Evolutionary conservation across 768 basidiomycete species (phyloP), one percentile per base, ranked within the genome.

Genomic region (Russula foetens): DNA sequence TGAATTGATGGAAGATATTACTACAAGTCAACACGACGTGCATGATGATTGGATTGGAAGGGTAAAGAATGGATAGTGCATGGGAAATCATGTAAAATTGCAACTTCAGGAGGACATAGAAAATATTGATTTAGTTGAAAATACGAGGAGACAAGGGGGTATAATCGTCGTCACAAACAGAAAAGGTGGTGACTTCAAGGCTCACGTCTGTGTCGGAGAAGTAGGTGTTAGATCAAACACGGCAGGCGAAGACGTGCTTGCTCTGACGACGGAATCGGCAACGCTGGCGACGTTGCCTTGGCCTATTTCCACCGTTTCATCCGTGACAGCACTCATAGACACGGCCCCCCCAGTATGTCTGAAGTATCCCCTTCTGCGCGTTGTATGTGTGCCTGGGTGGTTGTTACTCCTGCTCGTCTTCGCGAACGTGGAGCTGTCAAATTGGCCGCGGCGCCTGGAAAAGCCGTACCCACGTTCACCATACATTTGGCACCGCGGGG

Each of bases 221-320:
- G 31, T 35, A 15, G 56, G 49, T 11, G 45, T 45, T 23, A 61
- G 55, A 52, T 62, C 59, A 43, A 64, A 62, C 35, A 44, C 44
- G 21, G 63, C 63, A n/a, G 63, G 63, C 21, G 63, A 64, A 24
- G 63, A 64, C 26, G 63, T 56, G 60, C 63, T 64, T 51, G 59
- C 49, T 24, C 63, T 55, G 60, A 64, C 44, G 33, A 39, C 53
- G n/a, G 54, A 48, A 26, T 56, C 59, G 8, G 29, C 41, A 26
- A 39, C 19, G 39, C 45, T 35, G 31, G 26, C 60, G 11, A 33
- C 41, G 26, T 45, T 23, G 19, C 50, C 49, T 21, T 23, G 12
- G 7, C 33, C n/a, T 7, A 31, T 56, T 53, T 52, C 60, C 23
- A n/a, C 38, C 2, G 33, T 41, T 56, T 55, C 50, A 26, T 56